Evolutionary conservation across 73 alveolate genomes (phyloP), one percentile per base, ranked within the genome.

Genomic region (Stentor roeselii): DNA sequence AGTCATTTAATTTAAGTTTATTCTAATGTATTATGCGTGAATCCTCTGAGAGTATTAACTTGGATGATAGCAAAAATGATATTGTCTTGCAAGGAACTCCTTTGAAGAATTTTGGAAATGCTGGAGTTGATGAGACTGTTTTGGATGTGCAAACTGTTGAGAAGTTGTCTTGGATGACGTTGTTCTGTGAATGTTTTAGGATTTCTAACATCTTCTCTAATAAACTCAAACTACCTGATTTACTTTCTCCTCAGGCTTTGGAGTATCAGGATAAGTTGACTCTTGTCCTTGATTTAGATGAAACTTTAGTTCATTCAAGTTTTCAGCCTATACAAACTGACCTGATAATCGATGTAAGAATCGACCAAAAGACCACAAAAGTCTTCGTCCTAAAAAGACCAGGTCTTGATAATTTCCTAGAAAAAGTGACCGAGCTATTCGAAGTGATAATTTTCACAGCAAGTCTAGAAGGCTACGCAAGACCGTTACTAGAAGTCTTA

Each of bases 321-420:
- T 61, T 61, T 35, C 38, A 6, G 14, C 38, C 82, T 14, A 36
- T 30, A 14, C 37, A 11, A 14, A 6, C 60, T 14, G 82, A 61
- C 27, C 6, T 61, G 6, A 35, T 14, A 14, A 14, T 61, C 42
- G 11, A 6, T 6, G 11, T 61, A 30, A 35, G 21, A 14, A 11
- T 61, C 14, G 82, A 61, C 6, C 11, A 35, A 11, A 11, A 61
- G 82, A 30, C 42, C 2, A 76, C 76, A 59, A 90, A 90, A 59
- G 92, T 93, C n/a, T 90, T 86, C 75, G 98, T 93, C 3, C 80
- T 91, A 59, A 91, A 89, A 75, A 87, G 98, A 27, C 98, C 98
- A 0, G 92, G 95, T 74, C 95, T 92, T 0, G 96, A 92, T 86
- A 85, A 85, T 67, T 94, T 94, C 84, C 85, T 94, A 27, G 95